Percentiles rank a stretch among this genome's conserved stretches.
Evolutionary conservation across 768 basidiomycete genomes (phyloP).

Genomic region (Podaxis mareebaensis): DNA sequence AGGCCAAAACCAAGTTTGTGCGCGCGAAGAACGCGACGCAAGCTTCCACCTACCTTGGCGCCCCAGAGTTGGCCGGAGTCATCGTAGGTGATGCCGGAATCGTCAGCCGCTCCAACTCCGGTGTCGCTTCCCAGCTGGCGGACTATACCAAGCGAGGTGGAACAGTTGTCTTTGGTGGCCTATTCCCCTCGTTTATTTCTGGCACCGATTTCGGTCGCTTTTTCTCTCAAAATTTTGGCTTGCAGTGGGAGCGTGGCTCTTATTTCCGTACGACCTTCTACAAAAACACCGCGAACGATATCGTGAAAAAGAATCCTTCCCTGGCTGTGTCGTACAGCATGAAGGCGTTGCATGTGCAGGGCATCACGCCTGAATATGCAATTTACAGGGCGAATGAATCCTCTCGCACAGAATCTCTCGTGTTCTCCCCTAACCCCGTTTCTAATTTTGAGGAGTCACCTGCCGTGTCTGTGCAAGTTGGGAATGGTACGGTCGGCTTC

Average conservation of each 20-base stretch:
- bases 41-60: conserved; percentile 27
- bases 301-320: conserved; percentile 30
- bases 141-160: conserved; percentile 40
- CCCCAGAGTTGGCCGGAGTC: conserved; percentile 30
- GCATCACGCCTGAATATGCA: conserved; percentile 29
- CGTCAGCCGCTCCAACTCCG: conserved; percentile 21
- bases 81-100: conserved; percentile 39
- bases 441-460: conserved; percentile 30
- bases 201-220: conserved; percentile 27
- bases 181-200: conserved; percentile 31
- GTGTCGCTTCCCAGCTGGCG: conserved; percentile 31
- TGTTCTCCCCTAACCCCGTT: conserved; percentile 26
- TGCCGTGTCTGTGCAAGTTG: conserved; percentile 30
- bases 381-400: conserved; percentile 31
- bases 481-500: conserved; percentile 37
- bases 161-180: conserved; percentile 34
- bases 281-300: conserved; percentile 30
- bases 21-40: conserved; percentile 19
- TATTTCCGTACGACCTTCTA: conserved; percentile 41
- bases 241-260: conserved; percentile 38
- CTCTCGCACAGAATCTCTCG: conserved; percentile 28
- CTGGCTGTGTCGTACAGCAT: conserved; percentile 37
- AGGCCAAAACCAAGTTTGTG: conserved; percentile 23
- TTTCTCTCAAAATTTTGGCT: conserved; percentile 31
- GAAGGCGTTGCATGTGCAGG: conserved; percentile 39